A percentile compares a stretch with the other conserved stretches of the same genome.
phyloP scores from a whole-genome alignment of 1,139 yeast species.

The Kurtzmaniella quercitrusa region DNA sequence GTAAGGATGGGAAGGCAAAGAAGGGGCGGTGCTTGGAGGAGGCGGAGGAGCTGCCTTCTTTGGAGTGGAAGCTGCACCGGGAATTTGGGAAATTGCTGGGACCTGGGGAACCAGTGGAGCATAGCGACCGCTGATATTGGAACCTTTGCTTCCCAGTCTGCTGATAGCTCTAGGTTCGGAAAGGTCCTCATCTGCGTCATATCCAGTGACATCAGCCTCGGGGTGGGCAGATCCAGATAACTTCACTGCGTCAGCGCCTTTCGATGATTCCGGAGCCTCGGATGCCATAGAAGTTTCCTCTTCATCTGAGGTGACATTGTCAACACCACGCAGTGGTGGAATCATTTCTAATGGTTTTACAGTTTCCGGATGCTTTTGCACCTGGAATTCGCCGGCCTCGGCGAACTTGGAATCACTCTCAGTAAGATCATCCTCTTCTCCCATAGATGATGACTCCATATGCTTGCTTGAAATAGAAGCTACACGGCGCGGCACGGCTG shows the following conservation, averaged over 20 bases:
- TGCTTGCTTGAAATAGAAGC: background rate
- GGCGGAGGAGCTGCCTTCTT: constrained; percentile 7
- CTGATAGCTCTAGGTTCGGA: constrained; percentile 21
- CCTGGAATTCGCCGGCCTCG: constrained; percentile 11
- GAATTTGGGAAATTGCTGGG: constrained; percentile 14
- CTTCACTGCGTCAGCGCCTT: constrained; percentile 10
- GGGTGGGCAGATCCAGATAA: constrained; percentile 5
- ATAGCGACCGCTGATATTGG: constrained; percentile 11
- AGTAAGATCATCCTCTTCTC: constrained; percentile 26
- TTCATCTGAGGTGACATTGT: constrained; percentile 2
- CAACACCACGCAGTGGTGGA: constrained; percentile 2
- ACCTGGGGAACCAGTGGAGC: constrained; percentile 13
- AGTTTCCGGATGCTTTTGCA: constrained; percentile 12
- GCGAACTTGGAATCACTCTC: constrained; percentile 18
- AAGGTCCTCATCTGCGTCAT: constrained; percentile 44
- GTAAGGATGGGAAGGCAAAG: background rate
- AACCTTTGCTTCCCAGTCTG: background rate
- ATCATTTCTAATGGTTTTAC: constrained; percentile 14
- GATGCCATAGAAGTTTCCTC: constrained; percentile 5
- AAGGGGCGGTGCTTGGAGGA: background rate
- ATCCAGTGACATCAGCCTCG: constrained; percentile 36
- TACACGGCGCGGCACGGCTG: constrained; percentile 5
- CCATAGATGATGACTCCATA: constrained; percentile 25
- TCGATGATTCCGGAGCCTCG: background rate
- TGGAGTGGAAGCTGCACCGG: background rate